Evolutionary conservation across 805 yeast species (phyloP), one percentile per base, ranked within the genome.

Genomic region (Barnettozyma populi): DNA sequence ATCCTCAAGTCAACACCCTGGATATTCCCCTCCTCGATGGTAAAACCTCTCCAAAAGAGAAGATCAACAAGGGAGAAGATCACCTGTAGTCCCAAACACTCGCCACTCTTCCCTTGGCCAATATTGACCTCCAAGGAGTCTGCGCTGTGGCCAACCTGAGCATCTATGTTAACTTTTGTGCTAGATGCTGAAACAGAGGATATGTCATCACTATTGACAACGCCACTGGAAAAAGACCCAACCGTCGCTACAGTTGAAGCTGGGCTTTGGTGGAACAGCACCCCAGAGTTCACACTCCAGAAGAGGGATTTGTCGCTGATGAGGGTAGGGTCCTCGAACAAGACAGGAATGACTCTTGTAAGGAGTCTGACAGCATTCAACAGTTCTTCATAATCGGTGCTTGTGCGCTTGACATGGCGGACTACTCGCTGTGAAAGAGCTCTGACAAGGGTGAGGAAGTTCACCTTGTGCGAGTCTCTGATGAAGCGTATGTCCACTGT

Each of bases 301-400:
- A 47, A 47, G 6, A 47, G 38, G 1, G 47, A 8, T 13, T 16
- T 39, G 7, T 42, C 36, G 27, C 36, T 29, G 2, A 16, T 23
- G n/a, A 35, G 23, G 7, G 21, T 18, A 14, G 24, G 29, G 32
- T 59, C 66, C 41, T 90, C 96, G 57, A 76, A 86, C 7, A 84
- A 59, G 41, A 79, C 74, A 0, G 97, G 97, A 19, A 86, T 52
- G 4, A 86, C 46, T 50, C 79, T 76, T 3, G 87, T 78, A 36
- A 90, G 63, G 5, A 85, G 62, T 34, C 96, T 73, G 7, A 84
- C 56, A 56, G 88, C 80, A 50, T 80, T 83, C 41, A 85, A 65
- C 10, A 82, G 57, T 52, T 78, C 21, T 18, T 10, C 3, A 9
- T 39, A n/a, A 18, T 39, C 19, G 16, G 35, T 23, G 19, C 39